Conservation (phyloP, 2,329 filamentous ascomycete genomes). For the Knufia fluminis region DNA sequence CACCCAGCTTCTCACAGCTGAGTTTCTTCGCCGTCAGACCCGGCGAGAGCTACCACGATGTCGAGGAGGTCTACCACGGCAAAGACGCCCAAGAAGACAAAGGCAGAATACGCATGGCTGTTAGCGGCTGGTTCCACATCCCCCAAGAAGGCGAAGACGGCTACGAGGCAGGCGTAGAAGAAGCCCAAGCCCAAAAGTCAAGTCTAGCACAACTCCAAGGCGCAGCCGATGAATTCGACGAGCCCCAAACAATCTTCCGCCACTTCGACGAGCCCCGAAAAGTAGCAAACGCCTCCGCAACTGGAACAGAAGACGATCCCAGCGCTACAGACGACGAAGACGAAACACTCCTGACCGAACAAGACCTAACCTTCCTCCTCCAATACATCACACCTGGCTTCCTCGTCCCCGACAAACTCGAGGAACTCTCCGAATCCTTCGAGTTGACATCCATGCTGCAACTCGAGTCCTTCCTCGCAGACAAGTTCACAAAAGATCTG, state of each 20-base stretch:
- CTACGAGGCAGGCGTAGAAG: conserved; percentile 78
- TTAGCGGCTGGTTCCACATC: conserved; percentile 98
- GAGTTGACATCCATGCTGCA: conserved; percentile 75
- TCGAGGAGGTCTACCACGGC: conserved; percentile 86
- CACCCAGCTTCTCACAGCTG: conserved; percentile 93
- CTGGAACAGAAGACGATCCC: conserved; percentile 23
- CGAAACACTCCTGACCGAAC: conserved; percentile 58
- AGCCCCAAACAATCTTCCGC: conserved; percentile 56
- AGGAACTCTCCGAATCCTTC: conserved; percentile 72
- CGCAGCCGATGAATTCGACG: conserved; percentile 71
- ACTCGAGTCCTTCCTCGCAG: conserved; percentile 66
- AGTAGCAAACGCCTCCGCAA: conserved; percentile 28
- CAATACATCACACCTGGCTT: conserved; percentile 86
- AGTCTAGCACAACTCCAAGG: conserved; percentile 88
- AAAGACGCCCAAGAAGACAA: conserved; percentile 51
- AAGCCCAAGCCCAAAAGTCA: conserved; percentile 79
- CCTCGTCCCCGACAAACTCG: conserved; percentile 81
- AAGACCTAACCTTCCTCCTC: conserved; percentile 80
- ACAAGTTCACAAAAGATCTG: conserved; percentile 67
- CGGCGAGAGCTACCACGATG: conserved; percentile 97
- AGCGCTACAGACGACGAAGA: conserved; percentile 33
- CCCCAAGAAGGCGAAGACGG: conserved; percentile 90
- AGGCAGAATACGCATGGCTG: conserved; percentile 75
- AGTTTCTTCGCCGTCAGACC: conserved; percentile 98
- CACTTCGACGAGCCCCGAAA: conserved; percentile 29